Conservation (phyloP, 2,329 filamentous ascomycete genomes). For the Aspergillus candidus region DNA sequence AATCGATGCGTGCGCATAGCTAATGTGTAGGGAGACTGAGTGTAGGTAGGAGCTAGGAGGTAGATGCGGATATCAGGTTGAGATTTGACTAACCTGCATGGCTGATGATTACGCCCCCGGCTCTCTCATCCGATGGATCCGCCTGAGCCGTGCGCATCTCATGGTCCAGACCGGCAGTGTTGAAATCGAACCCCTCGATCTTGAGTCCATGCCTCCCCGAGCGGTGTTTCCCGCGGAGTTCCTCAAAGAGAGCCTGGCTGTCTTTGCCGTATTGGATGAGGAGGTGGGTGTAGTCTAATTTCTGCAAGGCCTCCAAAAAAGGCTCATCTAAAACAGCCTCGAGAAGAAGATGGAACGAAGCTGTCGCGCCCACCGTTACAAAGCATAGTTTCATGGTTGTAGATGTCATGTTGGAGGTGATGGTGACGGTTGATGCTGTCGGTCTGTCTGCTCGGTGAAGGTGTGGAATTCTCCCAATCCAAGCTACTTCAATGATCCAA, state of each 20-base stretch:
- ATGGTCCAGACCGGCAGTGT: slow-evolving; percentile 50
- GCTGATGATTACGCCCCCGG: slow-evolving; percentile 70
- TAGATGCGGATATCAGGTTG: slow-evolving; percentile 6
- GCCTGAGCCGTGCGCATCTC: slow-evolving; percentile 54
- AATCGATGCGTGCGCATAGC: too few species aligned
- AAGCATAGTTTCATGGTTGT: slow-evolving; percentile 54
- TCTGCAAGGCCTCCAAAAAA: slow-evolving; percentile 58
- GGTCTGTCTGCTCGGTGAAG: too few species aligned
- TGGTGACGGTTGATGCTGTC: too few species aligned
- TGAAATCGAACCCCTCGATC: slow-evolving; percentile 62
- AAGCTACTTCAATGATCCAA: too few species aligned
- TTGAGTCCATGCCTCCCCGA: slow-evolving; percentile 37
- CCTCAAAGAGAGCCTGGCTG: slow-evolving; percentile 50
- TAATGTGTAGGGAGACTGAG: too few species aligned
- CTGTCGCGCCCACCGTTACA: slow-evolving; percentile 88
- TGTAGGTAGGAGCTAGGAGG: background rate
- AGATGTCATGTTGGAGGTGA: slow-evolving; percentile 5
- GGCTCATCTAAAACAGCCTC: slow-evolving; percentile 54
- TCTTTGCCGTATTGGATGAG: slow-evolving; percentile 75
- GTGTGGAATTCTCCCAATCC: too few species aligned
- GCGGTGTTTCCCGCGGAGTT: slow-evolving; percentile 23
- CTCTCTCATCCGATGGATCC: slow-evolving; percentile 30
- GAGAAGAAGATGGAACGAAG: slow-evolving; percentile 69
- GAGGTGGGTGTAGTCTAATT: slow-evolving; percentile 62
- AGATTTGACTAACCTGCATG: slow-evolving; percentile 65